phyloP scores from a whole-genome alignment of 1,284 basidiomycete species.

The Irpex sp. region DNA sequence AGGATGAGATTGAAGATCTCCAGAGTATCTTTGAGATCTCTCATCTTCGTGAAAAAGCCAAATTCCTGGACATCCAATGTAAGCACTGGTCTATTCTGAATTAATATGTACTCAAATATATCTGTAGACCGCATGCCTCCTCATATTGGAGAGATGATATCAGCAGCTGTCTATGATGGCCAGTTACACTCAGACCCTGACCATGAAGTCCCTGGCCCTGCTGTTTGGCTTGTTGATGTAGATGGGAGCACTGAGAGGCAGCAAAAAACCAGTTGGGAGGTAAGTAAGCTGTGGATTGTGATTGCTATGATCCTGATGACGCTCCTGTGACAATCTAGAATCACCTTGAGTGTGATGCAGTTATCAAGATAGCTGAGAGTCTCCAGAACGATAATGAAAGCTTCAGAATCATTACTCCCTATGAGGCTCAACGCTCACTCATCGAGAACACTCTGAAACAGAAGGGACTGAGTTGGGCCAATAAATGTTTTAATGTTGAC shows the following conservation, averaged over 20 bases:
- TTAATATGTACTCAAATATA: slow-evolving; percentile 3
- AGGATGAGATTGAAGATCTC: slow-evolving; percentile 36
- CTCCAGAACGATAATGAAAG: slow-evolving; percentile 33
- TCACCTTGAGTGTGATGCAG: slow-evolving; percentile 32
- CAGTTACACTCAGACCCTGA: slow-evolving; percentile 34
- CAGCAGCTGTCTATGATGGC: slow-evolving; percentile 55
- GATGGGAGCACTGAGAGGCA: slow-evolving; percentile 34
- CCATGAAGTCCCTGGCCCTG: slow-evolving; percentile 30
- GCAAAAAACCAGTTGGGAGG: slow-evolving; percentile 40
- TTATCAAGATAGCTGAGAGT: slow-evolving; percentile 40
- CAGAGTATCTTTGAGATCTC: slow-evolving; percentile 42
- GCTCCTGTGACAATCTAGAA: slow-evolving; percentile 32
- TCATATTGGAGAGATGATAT: slow-evolving; percentile 71
- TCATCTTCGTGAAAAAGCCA: slow-evolving; percentile 31
- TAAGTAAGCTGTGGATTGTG: slow-evolving; percentile 22
- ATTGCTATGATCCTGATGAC: slow-evolving; percentile 14
- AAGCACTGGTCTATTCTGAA: slow-evolving; percentile 11
- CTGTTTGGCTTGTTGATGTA: slow-evolving; percentile 46
- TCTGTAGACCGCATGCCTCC: slow-evolving; percentile 70
- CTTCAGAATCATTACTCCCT: slow-evolving; percentile 52
- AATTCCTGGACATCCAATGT: slow-evolving; percentile 44
- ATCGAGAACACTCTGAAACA: slow-evolving; percentile 39
- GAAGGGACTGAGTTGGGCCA: slow-evolving; percentile 34
- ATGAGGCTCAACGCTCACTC: slow-evolving; percentile 47
- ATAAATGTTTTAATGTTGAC: slow-evolving; percentile 50